Conservation (phyloP, 306 rosid species). For the Trifolium repens region DNA sequence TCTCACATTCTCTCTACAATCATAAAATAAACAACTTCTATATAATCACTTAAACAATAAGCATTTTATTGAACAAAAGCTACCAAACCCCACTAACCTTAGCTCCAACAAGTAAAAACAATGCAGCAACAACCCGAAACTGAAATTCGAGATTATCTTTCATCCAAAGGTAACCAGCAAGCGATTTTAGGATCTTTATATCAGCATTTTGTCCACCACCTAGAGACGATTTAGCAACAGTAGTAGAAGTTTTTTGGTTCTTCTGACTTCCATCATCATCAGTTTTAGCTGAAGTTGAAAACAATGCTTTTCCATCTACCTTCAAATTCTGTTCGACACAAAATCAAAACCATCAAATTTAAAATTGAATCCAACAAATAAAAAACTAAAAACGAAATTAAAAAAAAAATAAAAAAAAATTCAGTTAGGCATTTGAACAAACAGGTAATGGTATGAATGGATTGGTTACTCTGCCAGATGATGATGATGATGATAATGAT, state of each 20-base stretch:
- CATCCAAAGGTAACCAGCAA: conserved; percentile 94
- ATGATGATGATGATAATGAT: conserved; percentile 27
- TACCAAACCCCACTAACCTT: conserved; percentile 55
- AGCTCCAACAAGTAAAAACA: conserved; percentile 89
- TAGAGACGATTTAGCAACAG: conserved; percentile 35
- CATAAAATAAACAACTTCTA: neutral
- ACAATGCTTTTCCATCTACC: conserved; percentile 48
- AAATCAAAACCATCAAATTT: conserved; percentile 34
- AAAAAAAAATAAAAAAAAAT: neutral
- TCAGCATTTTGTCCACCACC: conserved; percentile 43
- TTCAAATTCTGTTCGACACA: conserved; percentile 46
- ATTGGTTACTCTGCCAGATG: conserved; percentile 40
- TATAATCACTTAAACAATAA: neutral
- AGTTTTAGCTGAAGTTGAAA: conserved; percentile 49
- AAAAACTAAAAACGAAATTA: neutral
- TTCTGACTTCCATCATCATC: conserved; percentile 44
- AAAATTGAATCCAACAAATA: neutral
- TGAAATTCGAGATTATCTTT: conserved; percentile 81
- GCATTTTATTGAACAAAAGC: neutral
- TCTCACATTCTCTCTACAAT: neutral
- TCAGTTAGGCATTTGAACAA: conserved; percentile 37
- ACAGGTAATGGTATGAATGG: conserved; percentile 44
- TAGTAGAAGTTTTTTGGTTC: conserved; percentile 34
- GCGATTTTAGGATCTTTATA: conserved; percentile 72
- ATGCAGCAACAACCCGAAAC: conserved; percentile 74